Percentiles rank a stretch among this genome's conserved stretches.
Conservation (phyloP, 2,329 filamentous ascomycete genomes). For the Lachnellula suecica region DNA sequence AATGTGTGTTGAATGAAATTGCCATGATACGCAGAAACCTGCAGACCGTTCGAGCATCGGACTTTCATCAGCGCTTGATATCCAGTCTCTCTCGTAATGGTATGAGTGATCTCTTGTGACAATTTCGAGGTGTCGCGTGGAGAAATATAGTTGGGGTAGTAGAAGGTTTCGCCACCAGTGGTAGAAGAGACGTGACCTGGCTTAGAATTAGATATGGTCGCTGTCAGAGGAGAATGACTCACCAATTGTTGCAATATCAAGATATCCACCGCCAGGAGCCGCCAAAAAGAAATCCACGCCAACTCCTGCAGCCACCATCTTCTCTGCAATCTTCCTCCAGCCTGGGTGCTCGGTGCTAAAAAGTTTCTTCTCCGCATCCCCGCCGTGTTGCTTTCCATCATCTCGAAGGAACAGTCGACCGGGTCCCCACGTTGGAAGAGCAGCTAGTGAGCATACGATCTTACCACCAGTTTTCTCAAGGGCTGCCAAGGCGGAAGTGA, state of each 20-base stretch:
- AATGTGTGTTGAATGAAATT: constrained; percentile 97
- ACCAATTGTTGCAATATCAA: constrained; percentile 92
- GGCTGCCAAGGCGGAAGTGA: constrained; percentile 82
- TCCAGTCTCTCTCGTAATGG: constrained; percentile 85
- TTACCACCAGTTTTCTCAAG: constrained; percentile 88
- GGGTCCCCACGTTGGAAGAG: constrained; percentile 90
- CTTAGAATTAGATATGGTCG: constrained; percentile 19
- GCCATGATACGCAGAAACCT: constrained; percentile 91
- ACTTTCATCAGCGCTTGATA: constrained; percentile 98
- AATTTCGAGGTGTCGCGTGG: constrained; percentile 83
- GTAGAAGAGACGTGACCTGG: constrained; percentile 78
- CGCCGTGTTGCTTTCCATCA: constrained; percentile 80
- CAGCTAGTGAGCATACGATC: constrained; percentile 81
- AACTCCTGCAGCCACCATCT: constrained; percentile 83
- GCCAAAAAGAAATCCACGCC: constrained; percentile 95
- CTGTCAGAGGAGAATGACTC: constrained; percentile 32
- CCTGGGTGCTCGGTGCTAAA: constrained; percentile 86
- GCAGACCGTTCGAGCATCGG: constrained; percentile 92
- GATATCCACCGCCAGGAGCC: constrained; percentile 83
- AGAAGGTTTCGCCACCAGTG: constrained; percentile 94
- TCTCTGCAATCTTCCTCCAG: constrained; percentile 83
- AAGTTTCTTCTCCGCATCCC: constrained; percentile 88
- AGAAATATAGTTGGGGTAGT: constrained; percentile 93
- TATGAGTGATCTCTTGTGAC: constrained; percentile 80
- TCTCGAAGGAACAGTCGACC: constrained; percentile 83